Base-by-base conservation (phyloP, 306 rosid species). In the Styphnolobium japonicum region DNA sequence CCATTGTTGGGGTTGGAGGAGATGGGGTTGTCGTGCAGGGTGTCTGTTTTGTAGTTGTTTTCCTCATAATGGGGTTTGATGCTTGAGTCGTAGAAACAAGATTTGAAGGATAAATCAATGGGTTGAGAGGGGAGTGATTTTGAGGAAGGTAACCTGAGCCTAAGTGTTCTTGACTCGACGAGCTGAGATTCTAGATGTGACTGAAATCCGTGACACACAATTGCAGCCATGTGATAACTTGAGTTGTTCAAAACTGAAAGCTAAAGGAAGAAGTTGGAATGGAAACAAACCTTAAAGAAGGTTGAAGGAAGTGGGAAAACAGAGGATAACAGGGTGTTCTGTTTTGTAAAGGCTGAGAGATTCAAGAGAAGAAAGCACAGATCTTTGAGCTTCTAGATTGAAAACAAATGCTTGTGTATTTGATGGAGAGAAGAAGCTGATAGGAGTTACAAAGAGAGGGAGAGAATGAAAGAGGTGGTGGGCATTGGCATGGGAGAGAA, bases 161-260 rank as follows among this genome's bases (percentile, higher is more conserved):
- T 83, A 12, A 93, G 86, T 67, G 93, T 76, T 75, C 88, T 86
- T 21, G 97, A 75, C 69, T 94, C 97, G 0, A 86, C 80, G 3
- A 86, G 46, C 10, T 76, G 97, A 76, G 98, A 66, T 8, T 91
- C 97, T 2, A 89, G 81, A 70, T 86, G 86, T 36, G 93, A 62
- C 65, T 90, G 92, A 57, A 85, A 80, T 25, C 92, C 85, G 31
- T 75, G 93, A 43, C 67, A 86, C 29, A 94, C 89, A 66, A 91
- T 88, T 65, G 98, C 92, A 45, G 97, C 91, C 98, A 94, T 94
- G 22, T 55, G 48, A 6, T 74, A 61, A 71, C 6, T 62, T 43
- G 46, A 12, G 22, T 4, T 25, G 14, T 6, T 51, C 29, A 45
- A 61, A 21, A n/a, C 58, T 27, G 12, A 46, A 53, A 29, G 43